Evolutionary conservation across 176 grass and related monocot species (phyloP), one percentile per base, ranked within the genome.

Genomic region (Luzula sylvatica): DNA sequence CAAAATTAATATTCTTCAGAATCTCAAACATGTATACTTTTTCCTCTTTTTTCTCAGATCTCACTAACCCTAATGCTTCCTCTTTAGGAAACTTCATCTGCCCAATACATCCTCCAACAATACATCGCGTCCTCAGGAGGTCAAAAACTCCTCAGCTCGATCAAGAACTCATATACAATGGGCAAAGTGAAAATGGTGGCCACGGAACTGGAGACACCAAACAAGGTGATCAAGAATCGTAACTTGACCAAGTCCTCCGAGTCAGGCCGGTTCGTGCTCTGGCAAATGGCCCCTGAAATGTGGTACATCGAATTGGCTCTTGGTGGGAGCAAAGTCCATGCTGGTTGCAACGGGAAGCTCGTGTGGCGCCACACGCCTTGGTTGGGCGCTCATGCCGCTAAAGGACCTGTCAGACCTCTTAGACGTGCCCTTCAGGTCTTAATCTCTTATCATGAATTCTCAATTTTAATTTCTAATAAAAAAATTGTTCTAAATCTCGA

Each of bases 21-120:
- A 25, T 23, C 18, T 21, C 21, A 18, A 59, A 42, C 25, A 9
- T 53, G 11, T 41, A 23, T 32, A 15, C 6, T 32, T 26, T 5
- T 7, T 43, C 11, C 42, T 46, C 11, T 62, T 22, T 8, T 26
- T 30, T n/a, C n/a, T n/a, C n/a, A n/a, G n/a, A n/a, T n/a, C n/a
- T n/a, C n/a, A n/a, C n/a, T n/a, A n/a, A n/a, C n/a, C n/a, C n/a
- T n/a, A n/a, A n/a, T 35, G 30, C 30, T 35, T 35, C 5, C 30
- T 35, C 3, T 54, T 27, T 72, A 90, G 86, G 86, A 90, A 59
- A 90, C 86, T 28, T 90, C 86, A 47, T 84, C 86, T 68, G 86
- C 86, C 49, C 86, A 90, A 57, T 90, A 90, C 80, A 90, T 90
- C 58, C 76, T 90, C 58, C 86, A 90, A 56, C 86, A 90, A 47